Evolutionary conservation across 202 grass and related monocot species (phyloP).

Genomic region (Sporobolus alterniflorus): DNA sequence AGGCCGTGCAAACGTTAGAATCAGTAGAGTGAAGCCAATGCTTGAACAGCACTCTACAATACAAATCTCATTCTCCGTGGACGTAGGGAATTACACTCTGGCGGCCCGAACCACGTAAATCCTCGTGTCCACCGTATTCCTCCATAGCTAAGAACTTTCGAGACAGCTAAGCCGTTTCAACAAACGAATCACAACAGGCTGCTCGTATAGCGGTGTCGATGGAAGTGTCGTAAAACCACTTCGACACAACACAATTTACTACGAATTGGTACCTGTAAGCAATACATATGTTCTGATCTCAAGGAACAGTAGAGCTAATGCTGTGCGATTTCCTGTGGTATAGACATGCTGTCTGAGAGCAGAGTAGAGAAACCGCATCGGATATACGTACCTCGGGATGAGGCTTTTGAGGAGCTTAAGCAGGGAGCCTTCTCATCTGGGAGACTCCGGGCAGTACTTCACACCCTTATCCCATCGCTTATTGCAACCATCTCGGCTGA

Average conservation of each 20-base stretch:
- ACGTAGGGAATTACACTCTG: too few species aligned
- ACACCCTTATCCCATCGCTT: slow-evolving; percentile 86
- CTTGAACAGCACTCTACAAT: too few species aligned
- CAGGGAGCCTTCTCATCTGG: slow-evolving; percentile 89
- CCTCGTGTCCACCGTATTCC: too few species aligned
- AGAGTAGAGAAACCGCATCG: slow-evolving; percentile 93
- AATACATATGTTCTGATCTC: not conserved
- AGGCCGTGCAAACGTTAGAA: too few species aligned
- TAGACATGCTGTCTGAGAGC: slow-evolving; percentile 86
- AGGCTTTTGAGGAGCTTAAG: slow-evolving; percentile 95
- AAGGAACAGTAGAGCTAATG: slow-evolving; percentile 4
- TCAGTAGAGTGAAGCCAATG: too few species aligned
- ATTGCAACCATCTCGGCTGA: slow-evolving; percentile 91
- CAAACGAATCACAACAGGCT: too few species aligned
- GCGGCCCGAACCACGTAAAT: too few species aligned
- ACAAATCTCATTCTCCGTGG: too few species aligned
- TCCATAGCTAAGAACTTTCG: too few species aligned
- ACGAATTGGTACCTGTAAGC: not conserved
- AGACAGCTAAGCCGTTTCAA: too few species aligned
- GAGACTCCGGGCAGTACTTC: slow-evolving; percentile 89
- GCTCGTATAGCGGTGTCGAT: too few species aligned
- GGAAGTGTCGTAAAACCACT: too few species aligned
- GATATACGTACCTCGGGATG: slow-evolving; percentile 93
- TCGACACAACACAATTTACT: slow-evolving; percentile 9
- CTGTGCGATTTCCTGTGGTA: slow-evolving; percentile 10